Conservation (phyloP, 768 basidiomycete species). For the Suillus sp. region DNA sequence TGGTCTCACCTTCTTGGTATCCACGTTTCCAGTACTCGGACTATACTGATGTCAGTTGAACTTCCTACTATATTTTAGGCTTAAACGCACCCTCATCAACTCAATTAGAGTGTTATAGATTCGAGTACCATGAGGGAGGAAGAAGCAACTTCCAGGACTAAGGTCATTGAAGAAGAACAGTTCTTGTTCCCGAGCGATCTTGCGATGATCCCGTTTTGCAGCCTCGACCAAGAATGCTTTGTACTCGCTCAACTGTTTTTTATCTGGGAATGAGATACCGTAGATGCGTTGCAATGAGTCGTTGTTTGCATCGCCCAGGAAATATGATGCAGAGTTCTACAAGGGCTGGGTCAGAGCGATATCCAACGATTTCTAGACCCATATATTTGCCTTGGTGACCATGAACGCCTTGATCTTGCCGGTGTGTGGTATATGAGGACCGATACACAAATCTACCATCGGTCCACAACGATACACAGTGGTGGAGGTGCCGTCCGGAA, state of each 20-base stretch:
- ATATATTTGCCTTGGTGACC: constrained; percentile 77
- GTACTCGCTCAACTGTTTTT: constrained; percentile 92
- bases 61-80: constrained; percentile 12
- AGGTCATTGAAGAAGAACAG: constrained; percentile 98
- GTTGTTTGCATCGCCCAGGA: constrained; percentile 90
- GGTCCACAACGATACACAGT: constrained; percentile 99
- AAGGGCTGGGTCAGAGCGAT: neutral
- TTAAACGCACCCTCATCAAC: constrained; percentile 74
- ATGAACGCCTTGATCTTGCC: constrained; percentile 97
- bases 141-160: constrained; percentile 94
- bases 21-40: constrained; percentile 93
- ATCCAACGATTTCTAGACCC: neutral
- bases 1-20: constrained; percentile 79
- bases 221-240: constrained; percentile 96
- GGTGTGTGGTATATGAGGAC: constrained; percentile 97
- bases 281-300: constrained; percentile 96
- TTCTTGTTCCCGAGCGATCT: constrained; percentile 98
- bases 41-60: constrained; percentile 39
- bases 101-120: constrained; percentile 95
- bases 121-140: constrained; percentile 94
- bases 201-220: constrained; percentile 96
- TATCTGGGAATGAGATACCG: constrained; percentile 98
- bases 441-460: constrained; percentile 96
- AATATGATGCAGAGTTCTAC: constrained; percentile 96
- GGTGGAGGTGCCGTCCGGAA: constrained; percentile 93